These are phyloP conservation scores for Elongisporangium undulatum DNA, from an alignment of 352 stramenopile genomes.

Conservation along the genomic window DNA sequence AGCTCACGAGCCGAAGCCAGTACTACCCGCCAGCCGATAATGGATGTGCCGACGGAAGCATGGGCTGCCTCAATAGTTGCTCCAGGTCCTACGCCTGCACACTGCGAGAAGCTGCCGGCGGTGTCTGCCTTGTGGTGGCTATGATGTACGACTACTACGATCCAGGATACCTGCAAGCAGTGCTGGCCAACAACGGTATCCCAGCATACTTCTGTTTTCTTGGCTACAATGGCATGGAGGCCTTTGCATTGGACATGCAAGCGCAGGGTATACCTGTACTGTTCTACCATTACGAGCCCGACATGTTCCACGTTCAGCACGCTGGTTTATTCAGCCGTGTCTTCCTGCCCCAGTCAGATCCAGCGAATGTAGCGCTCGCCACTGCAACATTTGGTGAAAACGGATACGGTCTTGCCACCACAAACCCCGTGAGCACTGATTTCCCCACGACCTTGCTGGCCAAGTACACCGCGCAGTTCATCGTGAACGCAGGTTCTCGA, in stretches of 20 bases:
- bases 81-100: conserved; percentile 31
- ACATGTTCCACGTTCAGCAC: conserved; percentile 31
- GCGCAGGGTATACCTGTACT: conserved; percentile 12
- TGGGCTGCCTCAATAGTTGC: conserved; percentile 35
- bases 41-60: conserved; percentile 16
- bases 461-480: conserved; percentile 18
- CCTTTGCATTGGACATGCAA: conserved; percentile 13
- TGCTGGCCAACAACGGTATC: conserved; percentile 31
- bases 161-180: conserved; percentile 21
- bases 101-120: conserved; percentile 12
- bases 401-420: conserved; percentile 28
- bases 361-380: conserved; percentile 5
- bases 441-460: conserved; percentile 19
- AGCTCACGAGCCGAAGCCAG: conserved; percentile 5
- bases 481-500: conserved; percentile 11
- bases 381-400: conserved; percentile 28
- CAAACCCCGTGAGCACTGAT: conserved; percentile 38
- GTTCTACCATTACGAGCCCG: conserved; percentile 53
- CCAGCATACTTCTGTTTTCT: conserved; percentile 44
- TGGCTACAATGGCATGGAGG: conserved; percentile 7
- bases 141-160: conserved; percentile 29
- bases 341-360: conserved; percentile 22
- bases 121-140: conserved; percentile 28
- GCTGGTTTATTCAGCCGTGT: conserved; percentile 26
- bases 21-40: conserved; percentile 14